phyloP scores from a whole-genome alignment of 106 monocot species.

The Phalaenopsis equestris region DNA sequence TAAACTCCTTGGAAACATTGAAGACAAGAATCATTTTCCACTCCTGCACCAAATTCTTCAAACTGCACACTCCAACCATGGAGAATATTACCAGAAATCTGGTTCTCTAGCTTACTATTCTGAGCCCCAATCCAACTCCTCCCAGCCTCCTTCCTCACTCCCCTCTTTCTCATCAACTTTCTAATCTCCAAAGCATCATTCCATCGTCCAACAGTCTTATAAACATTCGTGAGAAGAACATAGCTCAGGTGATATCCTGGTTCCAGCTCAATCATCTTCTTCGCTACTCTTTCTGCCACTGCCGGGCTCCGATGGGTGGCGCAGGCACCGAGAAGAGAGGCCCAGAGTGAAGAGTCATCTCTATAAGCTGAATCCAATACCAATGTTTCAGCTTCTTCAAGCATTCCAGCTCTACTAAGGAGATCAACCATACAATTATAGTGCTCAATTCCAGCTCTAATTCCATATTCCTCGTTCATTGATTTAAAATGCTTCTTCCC shows the following conservation, averaged over 20 bases:
- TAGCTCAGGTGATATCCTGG: constrained; percentile 78
- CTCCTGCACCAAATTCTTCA: not conserved
- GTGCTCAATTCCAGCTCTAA: constrained; percentile 62
- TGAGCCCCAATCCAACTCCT: constrained; percentile 74
- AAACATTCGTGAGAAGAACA: constrained; percentile 78
- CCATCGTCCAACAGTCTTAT: constrained; percentile 59
- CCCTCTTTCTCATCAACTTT: constrained; percentile 53
- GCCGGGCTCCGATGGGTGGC: constrained; percentile 38
- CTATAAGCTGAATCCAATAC: constrained; percentile 33
- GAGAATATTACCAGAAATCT: not conserved
- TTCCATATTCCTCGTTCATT: constrained; percentile 47
- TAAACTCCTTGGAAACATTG: not conserved
- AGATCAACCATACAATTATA: constrained; percentile 92
- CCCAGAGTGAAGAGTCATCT: constrained; percentile 69
- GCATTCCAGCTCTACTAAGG: constrained; percentile 54
- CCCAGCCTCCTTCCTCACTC: constrained; percentile 53
- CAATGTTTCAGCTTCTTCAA: constrained; percentile 85
- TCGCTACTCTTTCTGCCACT: constrained; percentile 68
- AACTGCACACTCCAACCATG: not conserved
- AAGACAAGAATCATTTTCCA: not conserved
- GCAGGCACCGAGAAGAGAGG: constrained; percentile 72
- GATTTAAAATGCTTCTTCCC: constrained; percentile 51
- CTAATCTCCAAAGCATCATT: constrained; percentile 63
- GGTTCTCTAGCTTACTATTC: too few species aligned
- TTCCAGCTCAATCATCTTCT: constrained; percentile 80